These are phyloP conservation scores for Erythrobasidium hasegawianum DNA, from an alignment of 1,284 basidiomycete genomes.

Conservation along the genomic window DNA sequence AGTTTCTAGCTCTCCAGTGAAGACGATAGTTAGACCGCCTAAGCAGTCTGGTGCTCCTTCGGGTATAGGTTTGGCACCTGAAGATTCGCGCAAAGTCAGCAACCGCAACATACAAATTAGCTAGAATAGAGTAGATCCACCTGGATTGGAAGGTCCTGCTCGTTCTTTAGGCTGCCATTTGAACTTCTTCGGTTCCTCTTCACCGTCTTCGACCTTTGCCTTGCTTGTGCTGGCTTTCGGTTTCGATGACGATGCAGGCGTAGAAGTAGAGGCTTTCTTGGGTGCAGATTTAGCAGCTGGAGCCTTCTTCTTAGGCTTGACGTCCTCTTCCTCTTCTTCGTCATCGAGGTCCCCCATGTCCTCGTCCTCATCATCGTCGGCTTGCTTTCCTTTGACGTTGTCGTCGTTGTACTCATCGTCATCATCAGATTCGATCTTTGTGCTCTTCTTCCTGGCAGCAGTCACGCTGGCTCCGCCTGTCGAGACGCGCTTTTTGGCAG, in stretches of 20 bases:
- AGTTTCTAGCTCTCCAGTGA: constrained; percentile 85
- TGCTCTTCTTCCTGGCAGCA: constrained; percentile 33
- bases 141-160: constrained; percentile 35
- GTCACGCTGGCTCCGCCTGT: constrained; percentile 24
- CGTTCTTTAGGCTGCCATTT: constrained; percentile 46
- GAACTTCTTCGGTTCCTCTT: constrained; percentile 47
- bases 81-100: too few relatives aligned
- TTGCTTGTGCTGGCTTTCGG: constrained; percentile 35
- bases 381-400: constrained; percentile 44
- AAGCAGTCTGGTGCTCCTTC: constrained; percentile 73
- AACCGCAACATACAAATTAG: background rate
- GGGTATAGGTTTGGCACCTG: constrained; percentile 74
- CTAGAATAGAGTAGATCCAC: background rate
- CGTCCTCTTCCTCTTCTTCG: constrained; percentile 38
- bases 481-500: constrained; percentile 40
- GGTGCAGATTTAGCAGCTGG: constrained; percentile 36
- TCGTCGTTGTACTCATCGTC: constrained; percentile 41
- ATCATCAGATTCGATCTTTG: constrained; percentile 39
- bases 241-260: constrained; percentile 36
- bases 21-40: constrained; percentile 84
- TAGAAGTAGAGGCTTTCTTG: constrained; percentile 31
- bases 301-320: constrained; percentile 45
- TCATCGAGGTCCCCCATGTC: constrained; percentile 38
- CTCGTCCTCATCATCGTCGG: constrained; percentile 39
- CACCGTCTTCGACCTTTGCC: constrained; percentile 35